Evolutionary conservation across 768 basidiomycete species (phyloP).

Genomic region (Crepidotus variabilis): DNA sequence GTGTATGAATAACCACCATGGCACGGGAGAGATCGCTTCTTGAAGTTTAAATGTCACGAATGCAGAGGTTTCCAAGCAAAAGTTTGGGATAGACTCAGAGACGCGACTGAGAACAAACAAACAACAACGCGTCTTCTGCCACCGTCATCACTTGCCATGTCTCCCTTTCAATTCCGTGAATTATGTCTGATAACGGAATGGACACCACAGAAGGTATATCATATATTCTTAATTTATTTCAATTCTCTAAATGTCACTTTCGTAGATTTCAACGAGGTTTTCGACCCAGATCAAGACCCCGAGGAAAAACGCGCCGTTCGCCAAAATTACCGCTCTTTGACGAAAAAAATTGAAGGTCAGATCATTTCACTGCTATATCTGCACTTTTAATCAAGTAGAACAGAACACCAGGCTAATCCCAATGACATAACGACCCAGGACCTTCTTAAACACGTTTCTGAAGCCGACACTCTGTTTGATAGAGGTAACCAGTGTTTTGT

Average conservation of each 20-base stretch:
- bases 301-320: constrained; percentile 74
- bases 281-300: constrained; percentile 84
- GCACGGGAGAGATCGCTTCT: not conserved
- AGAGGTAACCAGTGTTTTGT: constrained; percentile 42
- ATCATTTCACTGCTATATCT: not conserved
- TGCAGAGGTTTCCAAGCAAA: not conserved
- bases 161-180: not conserved
- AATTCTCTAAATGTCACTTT: not conserved
- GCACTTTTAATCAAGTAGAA: not conserved
- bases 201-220: constrained; percentile 14
- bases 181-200: constrained; percentile 30
- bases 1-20: constrained; percentile 17
- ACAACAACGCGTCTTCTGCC: constrained; percentile 28
- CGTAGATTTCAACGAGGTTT: constrained; percentile 33
- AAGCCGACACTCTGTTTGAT: constrained; percentile 59
- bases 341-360: constrained; percentile 61
- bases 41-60: not conserved
- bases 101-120: constrained; percentile 24
- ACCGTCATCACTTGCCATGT: not conserved
- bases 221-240: not conserved
- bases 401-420: constrained; percentile 47
- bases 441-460: constrained; percentile 50
- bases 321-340: constrained; percentile 66
- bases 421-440: constrained; percentile 55
- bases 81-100: not conserved